Conservation (phyloP, 306 rosid genomes). For the Trichosanthes cucumerina region DNA sequence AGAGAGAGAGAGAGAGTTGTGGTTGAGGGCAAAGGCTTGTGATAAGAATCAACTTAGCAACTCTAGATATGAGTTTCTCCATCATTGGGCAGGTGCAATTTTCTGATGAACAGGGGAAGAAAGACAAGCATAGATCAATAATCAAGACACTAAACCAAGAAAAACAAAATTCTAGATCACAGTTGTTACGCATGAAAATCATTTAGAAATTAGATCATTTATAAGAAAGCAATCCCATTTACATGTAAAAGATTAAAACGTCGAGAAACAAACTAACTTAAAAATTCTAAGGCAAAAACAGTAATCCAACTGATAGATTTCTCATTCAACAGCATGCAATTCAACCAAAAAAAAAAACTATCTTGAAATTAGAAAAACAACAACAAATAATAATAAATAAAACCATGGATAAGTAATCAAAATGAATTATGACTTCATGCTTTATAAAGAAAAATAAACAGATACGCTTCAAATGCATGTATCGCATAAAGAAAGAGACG, state of each 20-base stretch:
- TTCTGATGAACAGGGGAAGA: background rate
- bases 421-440: background rate
- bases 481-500: background rate
- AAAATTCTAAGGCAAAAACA: background rate
- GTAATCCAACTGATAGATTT: background rate
- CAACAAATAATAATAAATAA: background rate
- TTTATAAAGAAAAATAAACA: background rate
- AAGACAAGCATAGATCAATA: background rate
- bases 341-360: background rate
- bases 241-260: background rate
- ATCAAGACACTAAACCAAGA: background rate
- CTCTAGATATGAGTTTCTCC: background rate
- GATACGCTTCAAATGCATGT: background rate
- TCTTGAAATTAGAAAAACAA: background rate
- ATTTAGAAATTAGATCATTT: background rate
- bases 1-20: background rate
- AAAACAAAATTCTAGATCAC: background rate
- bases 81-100: background rate
- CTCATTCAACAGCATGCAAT: background rate
- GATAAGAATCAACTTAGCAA: background rate
- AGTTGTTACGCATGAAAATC: background rate
- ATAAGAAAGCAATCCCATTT: background rate
- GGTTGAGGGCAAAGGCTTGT: slow-evolving; percentile 2
- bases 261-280: background rate
- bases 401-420: background rate